Percentiles rank a stretch among this genome's conserved stretches.
Conservation (phyloP, 2,329 filamentous ascomycete genomes). For the Ophiosphaerella herpotricha region DNA sequence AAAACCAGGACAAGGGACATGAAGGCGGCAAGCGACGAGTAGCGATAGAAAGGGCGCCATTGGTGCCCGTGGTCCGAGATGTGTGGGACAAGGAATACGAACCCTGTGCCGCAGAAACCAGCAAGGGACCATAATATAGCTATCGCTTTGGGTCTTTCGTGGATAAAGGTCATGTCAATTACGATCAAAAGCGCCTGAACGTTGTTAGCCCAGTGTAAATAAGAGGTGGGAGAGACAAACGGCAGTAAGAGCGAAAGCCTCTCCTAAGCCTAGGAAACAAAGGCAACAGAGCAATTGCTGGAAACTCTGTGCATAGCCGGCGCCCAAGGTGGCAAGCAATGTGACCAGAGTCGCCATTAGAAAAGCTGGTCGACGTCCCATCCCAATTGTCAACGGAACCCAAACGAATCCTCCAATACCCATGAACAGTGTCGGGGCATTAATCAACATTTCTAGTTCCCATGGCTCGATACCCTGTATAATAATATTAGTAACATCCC, state of each 20-base stretch:
- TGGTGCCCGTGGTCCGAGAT: conserved; percentile 29
- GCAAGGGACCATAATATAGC: conserved; percentile 43
- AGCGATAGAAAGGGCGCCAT: conserved; percentile 44
- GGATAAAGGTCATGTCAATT: conserved; percentile 48
- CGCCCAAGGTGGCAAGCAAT: conserved; percentile 32
- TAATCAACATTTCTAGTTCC: conserved; percentile 31
- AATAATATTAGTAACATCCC: not conserved
- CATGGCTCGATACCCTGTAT: conserved; percentile 28
- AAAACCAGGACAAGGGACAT: conserved; percentile 35
- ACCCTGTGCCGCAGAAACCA: conserved; percentile 27
- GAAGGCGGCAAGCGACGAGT: conserved; percentile 31
- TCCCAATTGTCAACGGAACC: conserved; percentile 44
- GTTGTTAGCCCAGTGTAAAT: not conserved
- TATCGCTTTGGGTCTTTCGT: conserved; percentile 43
- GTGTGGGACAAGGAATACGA: conserved; percentile 32
- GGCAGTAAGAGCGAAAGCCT: conserved; percentile 36
- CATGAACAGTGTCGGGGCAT: conserved; percentile 40
- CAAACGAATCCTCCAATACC: conserved; percentile 46
- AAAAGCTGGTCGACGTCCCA: conserved; percentile 47
- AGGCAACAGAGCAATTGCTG: conserved; percentile 32
- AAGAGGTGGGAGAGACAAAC: conserved; percentile 15
- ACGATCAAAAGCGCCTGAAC: conserved; percentile 42
- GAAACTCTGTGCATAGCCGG: conserved; percentile 32
- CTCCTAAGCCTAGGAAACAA: conserved; percentile 41
- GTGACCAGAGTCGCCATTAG: conserved; percentile 36